Conservation (phyloP, 2,329 filamentous ascomycete genomes). For the Paramyrothecium sp. region DNA sequence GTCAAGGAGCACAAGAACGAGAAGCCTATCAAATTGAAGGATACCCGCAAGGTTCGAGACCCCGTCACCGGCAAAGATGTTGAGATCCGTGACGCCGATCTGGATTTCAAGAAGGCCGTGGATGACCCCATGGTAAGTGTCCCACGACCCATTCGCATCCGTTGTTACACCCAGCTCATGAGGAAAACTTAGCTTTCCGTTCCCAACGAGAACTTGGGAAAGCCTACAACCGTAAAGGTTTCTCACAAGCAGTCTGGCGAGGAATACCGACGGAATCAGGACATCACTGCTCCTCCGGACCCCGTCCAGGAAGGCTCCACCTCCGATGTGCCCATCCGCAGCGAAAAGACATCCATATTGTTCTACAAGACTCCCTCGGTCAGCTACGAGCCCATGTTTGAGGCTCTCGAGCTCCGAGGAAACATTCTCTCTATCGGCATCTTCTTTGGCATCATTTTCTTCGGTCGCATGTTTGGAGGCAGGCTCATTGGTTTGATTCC, state of each 20-base stretch:
- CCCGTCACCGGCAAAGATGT: slow-evolving; percentile 86
- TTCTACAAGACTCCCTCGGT: slow-evolving; percentile 93
- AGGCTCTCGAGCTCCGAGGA: slow-evolving; percentile 71
- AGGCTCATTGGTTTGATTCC: slow-evolving; percentile 74
- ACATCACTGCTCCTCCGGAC: slow-evolving; percentile 87
- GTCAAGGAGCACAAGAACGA: slow-evolving; percentile 42
- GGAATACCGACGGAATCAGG: slow-evolving; percentile 83
- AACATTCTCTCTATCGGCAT: slow-evolving; percentile 68
- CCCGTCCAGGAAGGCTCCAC: slow-evolving; percentile 79
- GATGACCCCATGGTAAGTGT: slow-evolving; percentile 65
- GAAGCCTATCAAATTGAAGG: slow-evolving; percentile 31
- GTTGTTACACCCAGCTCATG: neutral
- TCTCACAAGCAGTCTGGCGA: slow-evolving; percentile 68
- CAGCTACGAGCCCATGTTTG: slow-evolving; percentile 87
- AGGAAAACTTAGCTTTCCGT: slow-evolving; percentile 62
- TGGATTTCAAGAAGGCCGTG: slow-evolving; percentile 65
- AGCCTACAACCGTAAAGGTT: slow-evolving; percentile 70
- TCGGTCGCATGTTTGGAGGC: slow-evolving; percentile 79
- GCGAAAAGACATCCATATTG: slow-evolving; percentile 93
- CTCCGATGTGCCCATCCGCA: slow-evolving; percentile 91
- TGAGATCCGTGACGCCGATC: slow-evolving; percentile 77
- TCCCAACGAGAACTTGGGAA: slow-evolving; percentile 85
- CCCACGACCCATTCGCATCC: neutral
- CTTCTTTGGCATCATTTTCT: slow-evolving; percentile 69
- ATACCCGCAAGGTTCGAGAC: slow-evolving; percentile 76